phyloP scores from a whole-genome alignment of 805 yeast genomes.

The Starmera caribaea region DNA sequence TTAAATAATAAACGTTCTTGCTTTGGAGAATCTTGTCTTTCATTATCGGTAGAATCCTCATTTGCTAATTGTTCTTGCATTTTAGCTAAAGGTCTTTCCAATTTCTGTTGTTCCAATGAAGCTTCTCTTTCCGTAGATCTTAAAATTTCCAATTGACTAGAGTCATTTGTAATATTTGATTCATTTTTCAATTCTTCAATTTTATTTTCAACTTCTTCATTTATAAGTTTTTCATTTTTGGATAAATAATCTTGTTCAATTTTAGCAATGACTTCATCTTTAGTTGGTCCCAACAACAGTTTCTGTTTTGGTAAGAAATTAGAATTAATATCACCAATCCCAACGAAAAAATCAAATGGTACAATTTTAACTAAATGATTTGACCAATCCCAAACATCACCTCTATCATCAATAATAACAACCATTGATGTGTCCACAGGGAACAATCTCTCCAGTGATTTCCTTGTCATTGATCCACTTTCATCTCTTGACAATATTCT shows the following conservation, averaged over 20 bases:
- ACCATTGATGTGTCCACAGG: conserved; percentile 98
- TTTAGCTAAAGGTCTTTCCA: conserved; percentile 77
- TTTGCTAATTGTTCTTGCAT: conserved; percentile 62
- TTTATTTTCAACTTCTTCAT: conserved; percentile 20
- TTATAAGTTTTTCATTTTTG: conserved; percentile 13
- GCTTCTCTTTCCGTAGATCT: conserved; percentile 49
- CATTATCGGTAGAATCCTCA: background rate
- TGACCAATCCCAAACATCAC: conserved; percentile 99
- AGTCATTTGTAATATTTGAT: conserved; percentile 13
- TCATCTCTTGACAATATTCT: conserved; percentile 89
- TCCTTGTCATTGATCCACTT: conserved; percentile 85
- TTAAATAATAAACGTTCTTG: conserved; percentile 46
- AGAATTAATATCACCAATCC: conserved; percentile 95
- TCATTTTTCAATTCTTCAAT: conserved; percentile 22
- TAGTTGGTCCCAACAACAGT: conserved; percentile 49
- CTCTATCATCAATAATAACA: conserved; percentile 92
- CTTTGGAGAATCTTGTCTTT: conserved; percentile 3
- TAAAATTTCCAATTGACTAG: conserved; percentile 12
- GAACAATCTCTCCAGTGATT: conserved; percentile 76
- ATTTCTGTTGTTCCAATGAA: conserved; percentile 69
- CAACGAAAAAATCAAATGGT: conserved; percentile 93
- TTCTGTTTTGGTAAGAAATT: conserved; percentile 80
- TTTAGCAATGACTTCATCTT: conserved; percentile 45
- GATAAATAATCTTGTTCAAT: conserved; percentile 36
- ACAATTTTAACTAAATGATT: conserved; percentile 83